These are phyloP conservation scores for Calonectria pseudoreteaudii DNA, from an alignment of 2,329 filamentous ascomycete genomes.

Conservation along the genomic window DNA sequence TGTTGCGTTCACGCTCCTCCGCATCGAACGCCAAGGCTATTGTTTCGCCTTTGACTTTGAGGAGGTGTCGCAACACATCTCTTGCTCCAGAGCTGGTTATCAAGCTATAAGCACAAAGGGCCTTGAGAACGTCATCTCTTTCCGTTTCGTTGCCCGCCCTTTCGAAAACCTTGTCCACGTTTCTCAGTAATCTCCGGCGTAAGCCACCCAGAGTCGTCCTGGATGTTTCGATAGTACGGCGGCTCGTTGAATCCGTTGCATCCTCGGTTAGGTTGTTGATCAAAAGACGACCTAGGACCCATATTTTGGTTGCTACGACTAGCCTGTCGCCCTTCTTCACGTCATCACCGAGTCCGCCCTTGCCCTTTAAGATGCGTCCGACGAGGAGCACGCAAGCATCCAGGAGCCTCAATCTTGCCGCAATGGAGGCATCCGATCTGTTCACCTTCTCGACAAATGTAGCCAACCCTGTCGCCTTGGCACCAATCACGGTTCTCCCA, in stretches of 20 bases:
- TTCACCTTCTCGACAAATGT: constrained; percentile 53
- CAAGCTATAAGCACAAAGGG: constrained; percentile 85
- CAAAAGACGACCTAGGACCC: constrained; percentile 81
- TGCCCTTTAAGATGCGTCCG: constrained; percentile 60
- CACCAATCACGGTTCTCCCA: constrained; percentile 76
- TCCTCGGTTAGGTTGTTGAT: constrained; percentile 76
- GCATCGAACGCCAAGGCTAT: constrained; percentile 72
- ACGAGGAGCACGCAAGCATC: constrained; percentile 64
- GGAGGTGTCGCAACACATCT: constrained; percentile 83
- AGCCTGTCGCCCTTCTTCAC: constrained; percentile 61
- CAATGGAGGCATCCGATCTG: constrained; percentile 43
- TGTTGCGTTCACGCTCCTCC: constrained; percentile 56
- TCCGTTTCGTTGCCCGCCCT: constrained; percentile 66
- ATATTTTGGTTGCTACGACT: constrained; percentile 74
- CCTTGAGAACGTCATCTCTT: constrained; percentile 72
- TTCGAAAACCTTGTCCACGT: constrained; percentile 77
- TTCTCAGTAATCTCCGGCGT: constrained; percentile 72
- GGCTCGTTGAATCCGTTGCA: constrained; percentile 47
- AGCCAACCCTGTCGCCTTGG: constrained; percentile 70
- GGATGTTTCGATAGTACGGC: constrained; percentile 65
- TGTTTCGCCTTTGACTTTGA: constrained; percentile 77
- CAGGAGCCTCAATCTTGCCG: constrained; percentile 62
- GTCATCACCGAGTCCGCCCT: constrained; percentile 44
- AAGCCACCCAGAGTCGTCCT: constrained; percentile 73
- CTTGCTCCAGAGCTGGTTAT: constrained; percentile 82